Evolutionary conservation across 2,329 filamentous ascomycete genomes (phyloP).

Genomic region (Colletotrichum sp.): DNA sequence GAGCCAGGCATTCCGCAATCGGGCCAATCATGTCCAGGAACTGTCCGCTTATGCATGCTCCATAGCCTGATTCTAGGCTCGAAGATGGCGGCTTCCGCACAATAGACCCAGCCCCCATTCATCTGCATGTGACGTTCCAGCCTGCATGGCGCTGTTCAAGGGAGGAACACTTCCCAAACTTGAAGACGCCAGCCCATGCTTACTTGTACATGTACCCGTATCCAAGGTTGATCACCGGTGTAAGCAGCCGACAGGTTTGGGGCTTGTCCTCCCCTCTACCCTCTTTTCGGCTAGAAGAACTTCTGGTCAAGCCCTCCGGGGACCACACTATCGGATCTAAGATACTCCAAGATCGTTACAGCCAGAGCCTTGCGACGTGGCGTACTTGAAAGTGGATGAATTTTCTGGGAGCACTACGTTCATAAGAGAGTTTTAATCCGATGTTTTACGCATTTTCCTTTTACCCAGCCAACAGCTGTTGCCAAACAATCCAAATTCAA

Average conservation of each 20-base stretch:
- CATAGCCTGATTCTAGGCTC: not conserved
- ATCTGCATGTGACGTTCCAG: not conserved
- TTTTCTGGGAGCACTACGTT: not conserved
- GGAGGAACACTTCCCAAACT: not conserved
- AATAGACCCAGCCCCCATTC: not conserved
- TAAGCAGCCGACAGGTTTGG: not conserved
- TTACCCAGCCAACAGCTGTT: not conserved
- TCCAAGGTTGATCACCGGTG: not conserved
- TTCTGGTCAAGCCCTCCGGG: not conserved
- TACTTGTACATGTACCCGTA: not conserved
- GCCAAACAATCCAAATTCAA: not conserved
- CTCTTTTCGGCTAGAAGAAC: not conserved
- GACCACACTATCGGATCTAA: not conserved
- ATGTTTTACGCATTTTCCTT: not conserved
- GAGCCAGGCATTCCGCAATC: not conserved
- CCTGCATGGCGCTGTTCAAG: not conserved
- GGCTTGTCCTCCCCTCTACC: not conserved
- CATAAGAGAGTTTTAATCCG: not conserved
- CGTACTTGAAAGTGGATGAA: not conserved
- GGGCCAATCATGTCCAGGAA: not conserved
- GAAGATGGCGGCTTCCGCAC: not conserved
- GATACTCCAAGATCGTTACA: not conserved
- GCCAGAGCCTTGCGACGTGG: not conserved
- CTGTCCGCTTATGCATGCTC: not conserved
- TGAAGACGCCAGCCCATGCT: not conserved